These are phyloP conservation scores for Nitzschia palea DNA, from an alignment of 108 stramenopile genomes.

Conservation along the genomic window DNA sequence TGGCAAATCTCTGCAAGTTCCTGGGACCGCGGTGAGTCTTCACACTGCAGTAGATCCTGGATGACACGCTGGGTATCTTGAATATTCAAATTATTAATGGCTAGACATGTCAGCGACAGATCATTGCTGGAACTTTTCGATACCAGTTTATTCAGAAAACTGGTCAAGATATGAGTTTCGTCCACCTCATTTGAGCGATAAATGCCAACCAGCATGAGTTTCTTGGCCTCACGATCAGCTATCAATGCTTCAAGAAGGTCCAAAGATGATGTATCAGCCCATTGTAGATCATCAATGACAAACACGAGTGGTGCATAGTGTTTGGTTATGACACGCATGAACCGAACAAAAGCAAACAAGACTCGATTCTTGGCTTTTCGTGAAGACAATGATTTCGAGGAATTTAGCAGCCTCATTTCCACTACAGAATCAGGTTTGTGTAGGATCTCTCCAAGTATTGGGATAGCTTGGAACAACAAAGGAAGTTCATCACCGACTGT, in stretches of 20 bases:
- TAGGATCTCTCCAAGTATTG: background rate
- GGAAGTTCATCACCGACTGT: background rate
- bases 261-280: conserved; percentile 12
- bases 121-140: background rate
- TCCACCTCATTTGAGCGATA: conserved; percentile 27
- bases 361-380: background rate
- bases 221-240: conserved; percentile 6
- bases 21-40: background rate
- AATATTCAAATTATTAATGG: background rate
- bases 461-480: conserved; percentile 6
- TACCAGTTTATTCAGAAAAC: background rate
- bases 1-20: background rate
- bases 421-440: too few relatives aligned
- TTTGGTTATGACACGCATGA: conserved; percentile 9
- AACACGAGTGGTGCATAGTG: conserved; percentile 7
- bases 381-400: background rate
- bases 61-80: background rate
- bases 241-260: conserved; percentile 11
- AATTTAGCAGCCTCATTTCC: background rate
- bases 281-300: conserved; percentile 20
- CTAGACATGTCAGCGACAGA: background rate
- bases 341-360: conserved; percentile 11
- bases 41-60: conserved; percentile 1
- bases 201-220: conserved; percentile 19
- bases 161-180: background rate